Evolutionary conservation across 2,329 filamentous ascomycete genomes (phyloP).

Genomic region (Aspergillus sojae): DNA sequence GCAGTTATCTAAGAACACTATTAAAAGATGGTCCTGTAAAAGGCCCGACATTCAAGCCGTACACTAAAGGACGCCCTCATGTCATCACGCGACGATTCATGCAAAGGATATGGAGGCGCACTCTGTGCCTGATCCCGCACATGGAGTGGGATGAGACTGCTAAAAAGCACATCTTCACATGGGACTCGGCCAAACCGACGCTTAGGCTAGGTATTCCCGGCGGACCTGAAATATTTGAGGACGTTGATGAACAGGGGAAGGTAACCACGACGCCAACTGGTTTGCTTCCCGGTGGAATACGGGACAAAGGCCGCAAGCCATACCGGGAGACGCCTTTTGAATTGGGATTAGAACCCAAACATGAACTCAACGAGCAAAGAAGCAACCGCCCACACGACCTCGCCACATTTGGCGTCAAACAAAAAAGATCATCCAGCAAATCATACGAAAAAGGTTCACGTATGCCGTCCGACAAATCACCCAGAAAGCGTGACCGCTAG

Average conservation of each 20-base stretch:
- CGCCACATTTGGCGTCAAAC: not conserved
- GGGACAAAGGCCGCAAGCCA: not conserved
- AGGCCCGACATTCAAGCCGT: conserved; percentile 36
- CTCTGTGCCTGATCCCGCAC: conserved; percentile 37
- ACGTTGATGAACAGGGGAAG: conserved; percentile 5
- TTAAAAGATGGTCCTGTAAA: conserved; percentile 41
- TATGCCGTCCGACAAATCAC: not conserved
- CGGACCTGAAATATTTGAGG: conserved; percentile 4
- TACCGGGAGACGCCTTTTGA: not conserved
- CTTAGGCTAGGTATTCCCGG: conserved; percentile 11
- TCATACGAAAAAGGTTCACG: not conserved
- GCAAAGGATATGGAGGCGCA: conserved; percentile 39
- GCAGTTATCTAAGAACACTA: conserved; percentile 21
- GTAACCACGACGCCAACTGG: not conserved
- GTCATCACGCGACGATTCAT: conserved; percentile 43
- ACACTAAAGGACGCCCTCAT: conserved; percentile 42
- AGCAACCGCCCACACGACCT: not conserved
- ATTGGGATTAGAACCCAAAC: not conserved
- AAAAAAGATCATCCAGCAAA: not conserved
- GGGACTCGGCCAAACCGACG: conserved; percentile 28
- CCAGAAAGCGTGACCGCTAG: not conserved
- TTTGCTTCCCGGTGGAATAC: not conserved
- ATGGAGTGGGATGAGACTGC: conserved; percentile 24
- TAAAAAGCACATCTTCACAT: conserved; percentile 31
- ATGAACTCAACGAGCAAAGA: not conserved